Percentiles rank a stretch among this genome's conserved stretches.
Conservation (phyloP, 148 eudicot genomes). For the Simmondsia chinensis region DNA sequence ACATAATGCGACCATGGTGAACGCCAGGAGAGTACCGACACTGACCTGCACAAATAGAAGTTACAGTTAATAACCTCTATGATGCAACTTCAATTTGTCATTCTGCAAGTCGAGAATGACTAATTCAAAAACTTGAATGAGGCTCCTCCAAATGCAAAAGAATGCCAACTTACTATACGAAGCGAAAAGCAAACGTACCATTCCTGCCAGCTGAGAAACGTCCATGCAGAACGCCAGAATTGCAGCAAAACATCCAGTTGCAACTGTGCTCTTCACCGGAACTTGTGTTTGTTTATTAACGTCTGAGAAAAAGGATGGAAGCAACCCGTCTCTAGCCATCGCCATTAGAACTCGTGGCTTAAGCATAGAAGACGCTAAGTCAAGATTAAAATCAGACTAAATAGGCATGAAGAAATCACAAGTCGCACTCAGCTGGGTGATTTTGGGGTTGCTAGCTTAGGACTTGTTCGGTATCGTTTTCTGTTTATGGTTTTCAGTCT, state of each 20-base stretch:
- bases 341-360: constrained; percentile 97
- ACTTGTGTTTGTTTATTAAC: constrained; percentile 67
- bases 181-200: constrained; percentile 42
- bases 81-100: no score
- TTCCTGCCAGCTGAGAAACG: constrained; percentile 86
- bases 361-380: no score
- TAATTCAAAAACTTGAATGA: no score
- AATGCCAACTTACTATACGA: constrained; percentile 1
- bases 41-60: constrained; percentile 59
- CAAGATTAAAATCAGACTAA: no score
- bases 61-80: no score
- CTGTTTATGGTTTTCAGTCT: no score
- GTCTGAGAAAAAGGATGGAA: constrained; percentile 90
- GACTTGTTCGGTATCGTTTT: no score
- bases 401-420: constrained; percentile 1
- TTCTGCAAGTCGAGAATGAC: no score
- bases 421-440: no score
- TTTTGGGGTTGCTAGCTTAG: no score
- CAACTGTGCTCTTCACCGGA: constrained; percentile 82
- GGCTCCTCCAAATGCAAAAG: no score
- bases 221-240: constrained; percentile 79
- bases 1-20: constrained; percentile 85
- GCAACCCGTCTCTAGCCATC: constrained; percentile 96
- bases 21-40: constrained; percentile 92
- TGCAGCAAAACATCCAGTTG: constrained; percentile 71